Base-by-base conservation (phyloP, 148 eudicot species). In the Camellia granthamiana region DNA sequence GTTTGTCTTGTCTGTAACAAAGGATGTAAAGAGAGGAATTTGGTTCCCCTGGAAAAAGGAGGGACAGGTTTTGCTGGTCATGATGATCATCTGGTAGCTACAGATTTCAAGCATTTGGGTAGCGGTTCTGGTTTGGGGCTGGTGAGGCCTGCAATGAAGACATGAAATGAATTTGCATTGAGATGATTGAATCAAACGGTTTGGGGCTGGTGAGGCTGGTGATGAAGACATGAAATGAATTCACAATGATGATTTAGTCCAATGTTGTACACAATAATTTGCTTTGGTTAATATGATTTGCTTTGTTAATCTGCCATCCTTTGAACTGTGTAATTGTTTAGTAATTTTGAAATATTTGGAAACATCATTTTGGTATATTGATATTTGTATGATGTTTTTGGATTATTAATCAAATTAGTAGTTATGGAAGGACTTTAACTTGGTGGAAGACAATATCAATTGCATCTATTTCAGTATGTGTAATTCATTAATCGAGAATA, bases 41-140 rank as follows among this genome's bases (percentile, higher is more conserved):
- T 96, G 79, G 88, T 96, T 47, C n/a, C 63, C 19, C 80, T 93
- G 89, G 88, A 80, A 75, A 96, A 93, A 83, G 99, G 99, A 83
- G 97, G 99, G 79, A 96, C 99, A 0, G 98, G 98, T 19, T 96
- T 96, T 82, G 88, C 99, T 61, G 92, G 88, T 51, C 99, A 96
- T 69, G 99, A 85, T 55, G 97, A 92, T 72, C 77, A 90, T 80
- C 87, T 96, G 82, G 93, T 93, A 81, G 99, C 99, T 8, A 96
- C 76, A 43, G 90, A 92, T 52, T 96, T 92, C 69, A 93, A 96
- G 89, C 98, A 93, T 83, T 79, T 93, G 72, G 99, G 99, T 38
- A 92, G 97, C 85, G 99, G 97, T 21, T 88, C 92, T 0, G 98
- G 97, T 9, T 74, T 93, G 85, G 99, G 99, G 69, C 86, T 92